Evolutionary conservation across 305 asterid species (phyloP).

Genomic region (Coffea humblotiana): DNA sequence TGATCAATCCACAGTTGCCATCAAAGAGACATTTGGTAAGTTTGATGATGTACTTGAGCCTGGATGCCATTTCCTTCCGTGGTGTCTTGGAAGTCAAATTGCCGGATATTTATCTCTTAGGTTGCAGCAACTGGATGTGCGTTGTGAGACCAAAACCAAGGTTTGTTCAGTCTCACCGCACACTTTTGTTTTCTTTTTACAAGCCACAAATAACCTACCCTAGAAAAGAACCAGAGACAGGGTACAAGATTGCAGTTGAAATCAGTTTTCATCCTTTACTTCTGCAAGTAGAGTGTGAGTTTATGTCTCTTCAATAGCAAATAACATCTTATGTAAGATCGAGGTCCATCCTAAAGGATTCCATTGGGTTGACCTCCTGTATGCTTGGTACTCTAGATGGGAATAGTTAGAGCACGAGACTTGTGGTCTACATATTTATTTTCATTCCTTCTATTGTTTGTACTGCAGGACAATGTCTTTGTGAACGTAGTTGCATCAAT

Average conservation of each 20-base stretch:
- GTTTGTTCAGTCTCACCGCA: conserved; percentile 9
- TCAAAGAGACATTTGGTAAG: conserved; percentile 41
- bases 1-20: conserved; percentile 41
- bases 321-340: no score
- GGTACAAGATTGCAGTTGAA: background rate
- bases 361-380: background rate
- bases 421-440: background rate
- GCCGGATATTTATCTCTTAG: conserved; percentile 40
- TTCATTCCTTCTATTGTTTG: background rate
- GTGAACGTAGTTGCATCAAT: conserved; percentile 44
- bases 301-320: background rate
- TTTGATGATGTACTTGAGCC: conserved; percentile 43
- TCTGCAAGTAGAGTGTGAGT: background rate
- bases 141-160: conserved; percentile 47
- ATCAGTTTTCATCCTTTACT: no score
- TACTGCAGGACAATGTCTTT: conserved; percentile 42
- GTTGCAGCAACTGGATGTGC: conserved; percentile 45
- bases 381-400: background rate
- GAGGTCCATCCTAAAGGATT: no score
- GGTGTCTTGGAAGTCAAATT: conserved; percentile 37
- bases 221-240: background rate
- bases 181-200: background rate
- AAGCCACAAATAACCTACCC: background rate
- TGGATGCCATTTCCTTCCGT: conserved; percentile 49
- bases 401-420: background rate